Evolutionary conservation across 306 rosid species (phyloP), one percentile per base, ranked within the genome.

Genomic region (Casuarina cunninghamiana): DNA sequence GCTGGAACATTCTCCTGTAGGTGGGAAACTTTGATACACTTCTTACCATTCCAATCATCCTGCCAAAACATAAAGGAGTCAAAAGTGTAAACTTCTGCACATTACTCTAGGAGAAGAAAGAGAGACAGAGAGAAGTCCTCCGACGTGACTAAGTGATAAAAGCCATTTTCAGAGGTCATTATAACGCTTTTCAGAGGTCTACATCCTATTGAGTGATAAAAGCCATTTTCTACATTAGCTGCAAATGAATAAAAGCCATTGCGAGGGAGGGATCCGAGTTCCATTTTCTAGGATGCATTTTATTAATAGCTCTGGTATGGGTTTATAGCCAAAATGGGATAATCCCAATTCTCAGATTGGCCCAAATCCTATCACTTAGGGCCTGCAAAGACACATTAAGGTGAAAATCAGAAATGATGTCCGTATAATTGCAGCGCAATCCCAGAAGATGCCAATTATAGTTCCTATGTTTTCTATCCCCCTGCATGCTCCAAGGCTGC

Each of bases 11-110:
- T 80, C 97, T 85, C 73, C 94, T 83, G 72, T 91, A 89, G 9
- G 97, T 93, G 11, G 96, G 97, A 61, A 93, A 77, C 84, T 86
- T 91, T 17, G 97, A 82, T 46, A 85, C 70, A 50, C 96, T 88
- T 79, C 88, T 88, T 69, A 78, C 48, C 87, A 93, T 88, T 77
- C 97, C 97, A 70, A 84, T 81, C 97, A 93, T 91, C 94, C 97
- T 93, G 77, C 51, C 79, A 80, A 78, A 37, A 35, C 67, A 79
- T 79, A 15, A 80, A 66, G 13, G 67, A 12, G 67, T 60, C 17
- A 60, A 60, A 60, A 26, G 41, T 65, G 41, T 61, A 10, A 26
- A 19, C 68, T 37, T 61, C 12, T 5, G 5, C 32, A 35, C 68
- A 62, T 62, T 37, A 62, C 4, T 32, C 17, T 11, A 35, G 44